Evolutionary conservation across 139 green algal species (phyloP).

Genomic region (Chlorella ohadii): DNA sequence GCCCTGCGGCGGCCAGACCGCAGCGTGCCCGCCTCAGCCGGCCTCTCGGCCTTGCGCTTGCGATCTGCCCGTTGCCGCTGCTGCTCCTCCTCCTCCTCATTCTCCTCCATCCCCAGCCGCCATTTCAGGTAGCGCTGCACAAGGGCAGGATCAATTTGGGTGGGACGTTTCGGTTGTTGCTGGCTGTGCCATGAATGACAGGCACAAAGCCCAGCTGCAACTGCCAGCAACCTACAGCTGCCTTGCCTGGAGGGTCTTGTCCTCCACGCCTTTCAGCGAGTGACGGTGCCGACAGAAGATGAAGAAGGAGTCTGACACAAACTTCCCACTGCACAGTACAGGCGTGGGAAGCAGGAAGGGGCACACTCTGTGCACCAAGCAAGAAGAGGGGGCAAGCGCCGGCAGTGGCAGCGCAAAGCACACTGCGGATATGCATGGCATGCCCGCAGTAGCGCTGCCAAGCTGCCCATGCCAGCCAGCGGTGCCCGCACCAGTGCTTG

Average conservation of each 20-base stretch:
- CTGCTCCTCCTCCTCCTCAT: neutral
- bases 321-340: conserved; percentile 55
- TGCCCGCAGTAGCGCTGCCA: too few relatives aligned
- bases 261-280: conserved; percentile 25
- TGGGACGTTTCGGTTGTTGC: too few relatives aligned
- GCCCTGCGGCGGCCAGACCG: conserved; percentile 7
- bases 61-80: neutral
- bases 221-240: too few relatives aligned
- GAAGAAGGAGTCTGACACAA: conserved; percentile 60
- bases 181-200: too few relatives aligned
- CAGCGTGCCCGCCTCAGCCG: conserved; percentile 5
- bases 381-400: too few relatives aligned
- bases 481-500: neutral
- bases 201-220: too few relatives aligned
- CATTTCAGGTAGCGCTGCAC: conserved; percentile 49
- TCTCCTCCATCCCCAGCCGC: neutral
- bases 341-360: too few relatives aligned
- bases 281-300: conserved; percentile 64
- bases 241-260: conserved; percentile 38
- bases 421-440: too few relatives aligned
- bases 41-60: neutral
- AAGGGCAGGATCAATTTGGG: too few relatives aligned
- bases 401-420: too few relatives aligned
- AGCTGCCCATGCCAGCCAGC: too few relatives aligned
- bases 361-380: too few relatives aligned